Percentiles rank a stretch among this genome's conserved stretches.
phyloP scores from a whole-genome alignment of 179 eudicot species.

The Silene vulgaris region DNA sequence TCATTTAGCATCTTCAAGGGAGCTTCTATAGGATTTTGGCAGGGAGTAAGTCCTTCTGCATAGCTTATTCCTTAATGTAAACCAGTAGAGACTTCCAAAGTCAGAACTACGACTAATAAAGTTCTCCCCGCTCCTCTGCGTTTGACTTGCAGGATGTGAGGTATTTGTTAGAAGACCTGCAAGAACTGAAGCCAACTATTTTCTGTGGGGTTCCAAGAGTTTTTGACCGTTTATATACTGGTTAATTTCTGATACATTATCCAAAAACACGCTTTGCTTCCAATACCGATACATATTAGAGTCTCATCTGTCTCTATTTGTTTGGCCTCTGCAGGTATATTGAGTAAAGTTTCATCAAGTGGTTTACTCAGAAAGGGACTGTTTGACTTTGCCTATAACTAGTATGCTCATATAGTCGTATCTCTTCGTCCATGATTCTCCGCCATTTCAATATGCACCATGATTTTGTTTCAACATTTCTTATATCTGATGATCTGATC shows the following conservation, averaged over 20 bases:
- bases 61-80: not conserved
- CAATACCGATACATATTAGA: not conserved
- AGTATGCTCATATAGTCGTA: constrained; percentile 41
- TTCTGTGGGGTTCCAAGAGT: constrained; percentile 94
- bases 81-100: not conserved
- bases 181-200: constrained; percentile 71
- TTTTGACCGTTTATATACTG: constrained; percentile 78
- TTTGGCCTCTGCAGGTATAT: constrained; percentile 49
- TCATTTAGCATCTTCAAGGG: constrained; percentile 67
- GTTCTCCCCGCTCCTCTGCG: constrained; percentile 1
- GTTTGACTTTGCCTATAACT: constrained; percentile 74
- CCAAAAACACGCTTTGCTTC: not conserved
- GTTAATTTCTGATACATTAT: constrained; percentile 28
- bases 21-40: constrained; percentile 89
- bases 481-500: constrained; percentile 18
- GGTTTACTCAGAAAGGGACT: constrained; percentile 61
- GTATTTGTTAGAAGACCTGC: constrained; percentile 71
- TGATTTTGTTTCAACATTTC: not conserved
- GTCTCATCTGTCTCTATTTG: not conserved
- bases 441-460: not conserved
- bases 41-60: constrained; percentile 55
- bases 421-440: not conserved
- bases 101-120: constrained; percentile 7
- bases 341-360: constrained; percentile 58
- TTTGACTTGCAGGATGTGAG: constrained; percentile 60